Evolutionary conservation across 805 yeast genomes (phyloP).

Genomic region (Yarrowia hollandica): DNA sequence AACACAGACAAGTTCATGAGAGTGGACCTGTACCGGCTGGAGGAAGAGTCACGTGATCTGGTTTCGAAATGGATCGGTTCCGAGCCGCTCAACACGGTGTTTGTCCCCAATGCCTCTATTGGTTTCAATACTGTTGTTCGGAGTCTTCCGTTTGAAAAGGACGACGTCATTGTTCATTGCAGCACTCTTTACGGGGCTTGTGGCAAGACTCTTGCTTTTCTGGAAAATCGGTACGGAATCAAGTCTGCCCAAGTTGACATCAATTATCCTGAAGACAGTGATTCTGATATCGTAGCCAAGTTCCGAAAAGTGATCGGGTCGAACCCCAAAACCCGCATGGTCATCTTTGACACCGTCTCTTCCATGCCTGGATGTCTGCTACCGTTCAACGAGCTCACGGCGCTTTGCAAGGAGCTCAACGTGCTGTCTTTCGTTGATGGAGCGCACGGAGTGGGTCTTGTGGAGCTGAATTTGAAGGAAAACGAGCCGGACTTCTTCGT

Average conservation of each 20-base stretch:
- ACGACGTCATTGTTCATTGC: slow-evolving; percentile 53
- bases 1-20: slow-evolving; percentile 53
- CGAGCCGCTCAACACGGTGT: slow-evolving; percentile 51
- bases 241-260: slow-evolving; percentile 46
- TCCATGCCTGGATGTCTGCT: slow-evolving; percentile 64
- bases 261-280: slow-evolving; percentile 48
- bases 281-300: slow-evolving; percentile 43
- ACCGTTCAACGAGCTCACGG: slow-evolving; percentile 54
- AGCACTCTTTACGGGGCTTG: slow-evolving; percentile 58
- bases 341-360: slow-evolving; percentile 56
- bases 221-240: slow-evolving; percentile 40
- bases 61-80: slow-evolving; percentile 51
- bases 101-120: slow-evolving; percentile 60
- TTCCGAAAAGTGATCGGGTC: slow-evolving; percentile 38
- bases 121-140: slow-evolving; percentile 60
- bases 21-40: slow-evolving; percentile 38
- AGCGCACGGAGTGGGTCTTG: slow-evolving; percentile 64
- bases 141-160: slow-evolving; percentile 51
- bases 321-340: slow-evolving; percentile 41
- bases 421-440: slow-evolving; percentile 66
- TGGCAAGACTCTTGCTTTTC: slow-evolving; percentile 47
- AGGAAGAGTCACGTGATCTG: slow-evolving; percentile 42
- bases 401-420: slow-evolving; percentile 48
- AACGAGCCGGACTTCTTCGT: slow-evolving; percentile 59
- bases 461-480: slow-evolving; percentile 34